These are phyloP conservation scores for Incumbomyces lentus DNA, from an alignment of 2,329 filamentous ascomycete species.

Conservation along the genomic window DNA sequence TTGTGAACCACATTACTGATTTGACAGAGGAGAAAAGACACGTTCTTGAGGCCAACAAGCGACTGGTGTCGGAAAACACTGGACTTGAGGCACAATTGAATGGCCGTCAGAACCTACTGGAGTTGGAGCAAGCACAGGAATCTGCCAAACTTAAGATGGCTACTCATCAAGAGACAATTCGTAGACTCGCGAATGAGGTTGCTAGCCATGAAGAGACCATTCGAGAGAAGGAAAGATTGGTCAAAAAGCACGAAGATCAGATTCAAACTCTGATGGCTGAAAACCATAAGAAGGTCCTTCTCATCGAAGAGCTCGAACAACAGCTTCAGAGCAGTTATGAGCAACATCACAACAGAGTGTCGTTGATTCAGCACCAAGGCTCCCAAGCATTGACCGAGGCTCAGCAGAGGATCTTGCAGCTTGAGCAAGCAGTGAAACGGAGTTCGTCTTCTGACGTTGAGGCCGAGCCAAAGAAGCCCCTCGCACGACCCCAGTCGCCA, in stretches of 20 bases:
- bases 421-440: slow-evolving; percentile 52
- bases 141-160: slow-evolving; percentile 30
- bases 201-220: slow-evolving; percentile 37
- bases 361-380: slow-evolving; percentile 66
- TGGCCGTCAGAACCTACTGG: slow-evolving; percentile 14
- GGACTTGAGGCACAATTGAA: slow-evolving; percentile 20
- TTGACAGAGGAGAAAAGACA: slow-evolving; percentile 18
- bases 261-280: slow-evolving; percentile 45
- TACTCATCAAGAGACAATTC: slow-evolving; percentile 43
- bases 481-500: slow-evolving; percentile 32
- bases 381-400: slow-evolving; percentile 69
- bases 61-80: slow-evolving; percentile 16
- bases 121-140: slow-evolving; percentile 26
- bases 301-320: slow-evolving; percentile 93
- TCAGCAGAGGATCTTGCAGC: slow-evolving; percentile 50
- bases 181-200: slow-evolving; percentile 43
- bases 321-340: slow-evolving; percentile 93
- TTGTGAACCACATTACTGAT: slow-evolving; percentile 19
- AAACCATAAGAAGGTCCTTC: slow-evolving; percentile 82
- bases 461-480: slow-evolving; percentile 20
- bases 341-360: slow-evolving; percentile 85
- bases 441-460: slow-evolving; percentile 42
- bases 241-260: slow-evolving; percentile 37
- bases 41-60: slow-evolving; percentile 13
- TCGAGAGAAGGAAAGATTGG: slow-evolving; percentile 32